A percentile compares a stretch with the other conserved stretches of the same genome.
Evolutionary conservation across 1,139 yeast genomes (phyloP).

Genomic region (Yamadazyma spencermartinsiae): DNA sequence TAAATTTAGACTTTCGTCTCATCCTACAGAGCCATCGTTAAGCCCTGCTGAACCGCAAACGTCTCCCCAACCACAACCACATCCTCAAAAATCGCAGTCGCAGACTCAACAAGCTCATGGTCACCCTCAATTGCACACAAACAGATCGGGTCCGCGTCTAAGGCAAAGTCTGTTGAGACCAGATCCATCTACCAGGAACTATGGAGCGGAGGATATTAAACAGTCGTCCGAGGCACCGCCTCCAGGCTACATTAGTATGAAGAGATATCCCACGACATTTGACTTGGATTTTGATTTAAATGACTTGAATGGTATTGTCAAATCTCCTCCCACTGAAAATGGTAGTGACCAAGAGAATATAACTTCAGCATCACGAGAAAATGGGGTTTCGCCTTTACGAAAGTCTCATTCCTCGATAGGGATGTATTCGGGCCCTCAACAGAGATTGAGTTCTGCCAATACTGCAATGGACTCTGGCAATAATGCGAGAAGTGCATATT

Average conservation of each 20-base stretch:
- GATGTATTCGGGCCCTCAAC: neutral
- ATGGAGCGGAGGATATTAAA: neutral
- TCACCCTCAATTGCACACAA: too few species aligned
- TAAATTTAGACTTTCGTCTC: conserved; percentile 40
- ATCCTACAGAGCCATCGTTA: conserved; percentile 26
- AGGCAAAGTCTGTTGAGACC: conserved; percentile 1
- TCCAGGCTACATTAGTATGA: neutral
- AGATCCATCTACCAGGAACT: neutral
- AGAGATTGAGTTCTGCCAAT: neutral
- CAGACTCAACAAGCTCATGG: neutral
- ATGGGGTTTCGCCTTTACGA: conserved; percentile 10
- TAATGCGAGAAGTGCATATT: conserved; percentile 3
- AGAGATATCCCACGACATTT: conserved; percentile 17
- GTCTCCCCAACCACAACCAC: conserved; percentile 1
- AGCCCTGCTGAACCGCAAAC: neutral
- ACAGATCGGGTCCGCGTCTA: too few species aligned
- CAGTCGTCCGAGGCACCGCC: conserved; percentile 1
- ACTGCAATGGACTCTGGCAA: neutral
- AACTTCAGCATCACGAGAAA: conserved; percentile 4
- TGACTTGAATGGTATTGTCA: conserved; percentile 51
- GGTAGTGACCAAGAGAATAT: conserved; percentile 2
- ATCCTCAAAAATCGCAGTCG: neutral
- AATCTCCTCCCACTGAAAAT: conserved; percentile 20
- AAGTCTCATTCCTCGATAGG: conserved; percentile 10
- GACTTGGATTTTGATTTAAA: conserved; percentile 49